A percentile compares a stretch with the other conserved stretches of the same genome.
Evolutionary conservation across 2,329 filamentous ascomycete genomes (phyloP).

Genomic region (Shiraia sp.): DNA sequence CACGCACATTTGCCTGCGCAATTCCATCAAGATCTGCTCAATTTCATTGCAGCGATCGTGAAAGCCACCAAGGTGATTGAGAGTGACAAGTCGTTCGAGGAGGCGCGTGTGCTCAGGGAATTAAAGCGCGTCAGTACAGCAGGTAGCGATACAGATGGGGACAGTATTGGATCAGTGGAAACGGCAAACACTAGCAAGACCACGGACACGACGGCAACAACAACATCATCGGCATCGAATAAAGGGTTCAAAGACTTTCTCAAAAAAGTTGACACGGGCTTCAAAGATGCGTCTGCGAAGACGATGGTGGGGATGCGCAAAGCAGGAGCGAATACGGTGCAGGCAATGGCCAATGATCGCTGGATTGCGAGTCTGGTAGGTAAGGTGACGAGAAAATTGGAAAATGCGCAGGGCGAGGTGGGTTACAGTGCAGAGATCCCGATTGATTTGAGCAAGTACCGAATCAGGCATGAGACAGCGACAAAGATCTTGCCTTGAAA

Average conservation of each 20-base stretch:
- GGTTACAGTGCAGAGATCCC: slow-evolving; percentile 56
- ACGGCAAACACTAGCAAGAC: slow-evolving; percentile 10
- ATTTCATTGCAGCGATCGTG: slow-evolving; percentile 59
- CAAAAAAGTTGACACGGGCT: slow-evolving; percentile 27
- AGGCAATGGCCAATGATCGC: slow-evolving; percentile 55
- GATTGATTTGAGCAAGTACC: slow-evolving; percentile 47
- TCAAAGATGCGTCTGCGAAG: slow-evolving; percentile 38
- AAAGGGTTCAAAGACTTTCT: slow-evolving; percentile 30
- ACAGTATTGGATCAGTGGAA: slow-evolving; percentile 25
- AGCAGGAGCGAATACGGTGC: slow-evolving; percentile 46
- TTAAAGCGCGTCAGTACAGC: slow-evolving; percentile 31
- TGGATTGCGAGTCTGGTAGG: slow-evolving; percentile 61
- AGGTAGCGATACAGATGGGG: slow-evolving; percentile 24
- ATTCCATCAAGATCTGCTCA: slow-evolving; percentile 57
- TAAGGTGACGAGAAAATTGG: slow-evolving; percentile 54
- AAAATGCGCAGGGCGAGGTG: slow-evolving; percentile 55
- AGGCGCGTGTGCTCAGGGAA: slow-evolving; percentile 33
- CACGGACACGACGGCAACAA: slow-evolving; percentile 15
- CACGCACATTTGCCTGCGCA: slow-evolving; percentile 55
- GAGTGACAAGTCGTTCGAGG: slow-evolving; percentile 52
- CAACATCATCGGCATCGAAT: slow-evolving; percentile 13
- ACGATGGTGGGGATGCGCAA: slow-evolving; percentile 54
- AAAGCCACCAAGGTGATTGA: slow-evolving; percentile 63
- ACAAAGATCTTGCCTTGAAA: slow-evolving; percentile 42
- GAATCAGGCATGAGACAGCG: slow-evolving; percentile 36